Evolutionary conservation across 495 filamentous ascomycete species (phyloP).

Genomic region (Penicillium robsamsonii): DNA sequence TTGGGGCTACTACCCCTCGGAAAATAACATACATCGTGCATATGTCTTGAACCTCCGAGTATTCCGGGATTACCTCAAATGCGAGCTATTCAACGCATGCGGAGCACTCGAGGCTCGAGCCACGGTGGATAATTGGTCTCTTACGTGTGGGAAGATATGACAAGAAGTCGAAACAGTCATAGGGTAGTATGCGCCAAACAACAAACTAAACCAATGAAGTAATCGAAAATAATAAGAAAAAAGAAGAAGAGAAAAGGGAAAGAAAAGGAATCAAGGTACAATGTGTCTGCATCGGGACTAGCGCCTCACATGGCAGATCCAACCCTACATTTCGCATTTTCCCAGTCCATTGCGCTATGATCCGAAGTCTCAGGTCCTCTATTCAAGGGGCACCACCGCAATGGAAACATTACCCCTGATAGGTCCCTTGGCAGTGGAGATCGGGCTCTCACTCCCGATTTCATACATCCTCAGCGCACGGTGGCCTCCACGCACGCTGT

Average conservation of each 20-base stretch:
- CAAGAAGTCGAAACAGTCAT: slow-evolving; percentile 1
- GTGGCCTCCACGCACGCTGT: slow-evolving; percentile 48
- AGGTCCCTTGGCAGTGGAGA: slow-evolving; percentile 9
- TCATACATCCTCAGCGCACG: slow-evolving; percentile 32
- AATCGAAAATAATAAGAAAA: neutral
- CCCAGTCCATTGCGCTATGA: neutral
- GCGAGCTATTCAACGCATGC: slow-evolving; percentile 21
- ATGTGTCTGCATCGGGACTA: slow-evolving; percentile 18
- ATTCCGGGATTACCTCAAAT: neutral
- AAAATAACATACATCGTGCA: neutral
- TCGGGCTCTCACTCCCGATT: slow-evolving; percentile 23
- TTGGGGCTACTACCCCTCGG: neutral
- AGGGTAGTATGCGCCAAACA: slow-evolving; percentile 7
- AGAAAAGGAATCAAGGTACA: neutral
- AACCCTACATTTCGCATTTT: slow-evolving; percentile 26
- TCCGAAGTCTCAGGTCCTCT: neutral
- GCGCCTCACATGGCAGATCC: slow-evolving; percentile 16
- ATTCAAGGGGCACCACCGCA: slow-evolving; percentile 24
- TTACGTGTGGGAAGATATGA: neutral
- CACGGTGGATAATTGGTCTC: neutral
- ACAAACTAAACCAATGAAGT: slow-evolving; percentile 3
- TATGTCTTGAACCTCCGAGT: neutral
- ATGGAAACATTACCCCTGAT: slow-evolving; percentile 22
- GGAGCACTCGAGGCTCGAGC: slow-evolving; percentile 1
- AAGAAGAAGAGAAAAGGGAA: neutral